Evolutionary conservation across 1,139 yeast species (phyloP), one percentile per base, ranked within the genome.

Genomic region (Arxiozyma telluris): DNA sequence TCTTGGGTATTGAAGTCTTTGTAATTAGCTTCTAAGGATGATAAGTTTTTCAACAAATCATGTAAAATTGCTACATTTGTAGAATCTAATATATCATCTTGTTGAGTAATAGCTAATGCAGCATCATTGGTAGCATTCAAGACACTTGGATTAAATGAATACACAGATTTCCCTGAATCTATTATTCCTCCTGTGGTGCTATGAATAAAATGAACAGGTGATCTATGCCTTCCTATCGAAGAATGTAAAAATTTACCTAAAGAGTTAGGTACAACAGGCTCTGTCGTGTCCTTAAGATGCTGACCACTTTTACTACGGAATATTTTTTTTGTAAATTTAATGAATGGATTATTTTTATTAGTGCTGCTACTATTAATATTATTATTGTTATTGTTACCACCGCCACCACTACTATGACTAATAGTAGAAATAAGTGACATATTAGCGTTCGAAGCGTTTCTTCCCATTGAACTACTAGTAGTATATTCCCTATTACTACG

Each of bases 1-100:
- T 68, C 70, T 47, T 64, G 68, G 1, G 59, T 45, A 11, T 61
- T 63, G 45, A 68, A 67, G 21, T 57, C 58, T 42, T 59, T 64
- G 50, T 66, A 68, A 46, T 67, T 69, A 1, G 64, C 63, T 49
- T 64, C 69, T 15, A 69, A 54, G 1, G 71, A 62, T 4, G 68
- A 62, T 18, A 66, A 41, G 53, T 65, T 68, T 49, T 67, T 68
- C 47, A 69, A 50, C 21, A 69, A 54, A 49, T 68, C 71, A 48
- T 67, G 68, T 43, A 68, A 55, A 53, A 65, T 61, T 4, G 61
- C 58, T 15, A 63, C 53, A 52, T 62, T 62, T 6, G 63, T 57
- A 7, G 64, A 51, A 34, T 60, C 60, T 39, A 56, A 53, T 41
- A 53, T 54, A 18, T 62, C 63, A 21, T 59, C 64, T 42, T 60